phyloP scores from a whole-genome alignment of 306 rosid genomes.

The Quercus ilex region DNA sequence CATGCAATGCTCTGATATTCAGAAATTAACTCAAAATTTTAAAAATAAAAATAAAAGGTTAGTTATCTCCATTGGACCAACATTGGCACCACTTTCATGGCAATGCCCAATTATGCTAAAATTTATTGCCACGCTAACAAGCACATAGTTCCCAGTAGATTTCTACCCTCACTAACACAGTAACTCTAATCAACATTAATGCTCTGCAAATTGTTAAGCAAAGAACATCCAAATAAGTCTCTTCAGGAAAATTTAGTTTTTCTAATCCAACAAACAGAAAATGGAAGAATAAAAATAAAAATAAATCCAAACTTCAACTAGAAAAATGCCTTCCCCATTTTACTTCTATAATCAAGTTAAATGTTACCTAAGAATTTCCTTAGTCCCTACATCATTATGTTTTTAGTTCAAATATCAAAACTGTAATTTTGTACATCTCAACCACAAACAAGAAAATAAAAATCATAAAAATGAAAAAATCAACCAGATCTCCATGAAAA shows the following conservation, averaged over 20 bases:
- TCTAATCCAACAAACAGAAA: not conserved
- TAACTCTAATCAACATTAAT: not conserved
- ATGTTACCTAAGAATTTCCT: not conserved
- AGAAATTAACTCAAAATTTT: not conserved
- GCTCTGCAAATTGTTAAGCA: not conserved
- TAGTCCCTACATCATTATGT: not conserved
- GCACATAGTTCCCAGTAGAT: not conserved
- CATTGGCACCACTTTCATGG: too few species aligned
- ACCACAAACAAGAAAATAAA: not conserved
- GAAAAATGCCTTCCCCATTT: not conserved
- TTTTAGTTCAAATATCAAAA: not conserved
- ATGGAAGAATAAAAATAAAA: not conserved
- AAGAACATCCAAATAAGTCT: not conserved
- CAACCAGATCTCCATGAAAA: constrained; percentile 29
- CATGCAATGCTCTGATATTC: not conserved
- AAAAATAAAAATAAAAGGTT: too few species aligned
- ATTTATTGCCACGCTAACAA: not conserved
- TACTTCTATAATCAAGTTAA: not conserved
- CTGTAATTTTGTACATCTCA: not conserved
- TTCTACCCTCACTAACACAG: not conserved
- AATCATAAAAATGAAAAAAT: not conserved
- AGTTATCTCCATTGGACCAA: too few species aligned
- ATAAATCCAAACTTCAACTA: not conserved
- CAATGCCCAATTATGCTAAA: not conserved
- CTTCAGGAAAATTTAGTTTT: not conserved